Base-by-base conservation (phyloP, 805 yeast genomes). In the Candida peoriensis region DNA sequence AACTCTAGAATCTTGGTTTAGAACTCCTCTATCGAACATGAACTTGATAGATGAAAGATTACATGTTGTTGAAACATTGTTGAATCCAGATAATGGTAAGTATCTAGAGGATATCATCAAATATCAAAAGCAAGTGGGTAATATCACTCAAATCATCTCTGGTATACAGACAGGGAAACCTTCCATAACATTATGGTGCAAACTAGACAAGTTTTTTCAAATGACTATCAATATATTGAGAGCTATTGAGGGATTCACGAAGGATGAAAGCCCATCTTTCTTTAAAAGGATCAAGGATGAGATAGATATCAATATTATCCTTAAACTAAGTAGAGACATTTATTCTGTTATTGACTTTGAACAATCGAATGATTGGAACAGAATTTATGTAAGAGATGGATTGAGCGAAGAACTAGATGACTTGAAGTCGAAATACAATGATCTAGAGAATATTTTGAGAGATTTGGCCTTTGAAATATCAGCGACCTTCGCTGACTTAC, bases 321-420 rank as follows among this genome's bases (percentile, higher is more conserved):
- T 37, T 4, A 20, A 24, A 4, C 22, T 58, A 3, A 30, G 44
- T 8, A 24, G 32, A 27, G 44, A 38, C 32, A 43, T 59, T 23
- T 54, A 57, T 18, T 33, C 28, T 17, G 51, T 46, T 10, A 56
- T 66, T 28, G 72, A 70, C 42, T 55, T 63, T 37, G 67, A 57
- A n/a, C 34, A 43, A 10, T 60, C 70, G 4, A 43, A 39, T 2
- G 58, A 54, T 9, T 44, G 46, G 12, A 50, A 55, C 5, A 44
- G 49, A 9, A 41, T 59, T 1, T 44, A 47, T 2, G 54, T 68
- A 11, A 41, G 36, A 16, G 57, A 58, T 23, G 64, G 63, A 0
- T 41, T 62, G 1, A 52, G 59, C 39, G 22, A 32, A 1, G 39
- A 48, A 12, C 33, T 69, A 24, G 52, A 47, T 36, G 39, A 30